Base-by-base conservation (phyloP, 2,329 filamentous ascomycete genomes). In the Huntiella savannae region DNA sequence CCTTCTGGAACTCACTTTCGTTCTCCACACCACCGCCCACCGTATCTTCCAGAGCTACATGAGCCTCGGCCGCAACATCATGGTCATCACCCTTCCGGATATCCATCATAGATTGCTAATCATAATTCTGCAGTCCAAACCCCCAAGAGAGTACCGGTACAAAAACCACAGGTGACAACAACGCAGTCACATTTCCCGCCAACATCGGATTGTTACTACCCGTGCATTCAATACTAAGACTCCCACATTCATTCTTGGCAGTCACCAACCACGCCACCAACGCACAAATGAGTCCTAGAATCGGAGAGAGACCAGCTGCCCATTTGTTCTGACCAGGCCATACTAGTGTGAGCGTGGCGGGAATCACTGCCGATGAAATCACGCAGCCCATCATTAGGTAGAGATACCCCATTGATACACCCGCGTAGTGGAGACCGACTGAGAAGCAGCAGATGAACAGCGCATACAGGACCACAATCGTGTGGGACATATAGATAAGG, bases 321-420 rank as follows among this genome's bases (percentile, higher is more conserved):
- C 73, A 73, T 63, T 73, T 75, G 54, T 82, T 84, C 59, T 92
- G 85, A 2, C 79, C 75, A 43, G 72, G 73, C 84, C 85, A 94
- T 49, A 86, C 68, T 0, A 94, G 70, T 0, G 84, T 82, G 51
- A 93, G 64, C 0, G 83, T 79, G 0, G 84, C 82, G 0, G 87
- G 86, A 10, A 94, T 70, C 3, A 93, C 85, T 3, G 84, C 86
- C 0, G 82, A 75, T 0, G 79, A 85, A 57, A 94, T 91, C 55
- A 94, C 83, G 43, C 86, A 82, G 5, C 86, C 87, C 86, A 94
- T 94, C 57, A 93, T 73, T 1, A 93, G 66, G 57, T 92, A 92
- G 3, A 92, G 68, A 55, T 87, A 92, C 8, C 85, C 86, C 82
- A 94, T 91, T 8, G 75, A 79, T 50, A 94, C 81, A 15, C 80